Evolutionary conservation across 2,329 filamentous ascomycete species (phyloP).

Genomic region (Aspergillus awamori): DNA sequence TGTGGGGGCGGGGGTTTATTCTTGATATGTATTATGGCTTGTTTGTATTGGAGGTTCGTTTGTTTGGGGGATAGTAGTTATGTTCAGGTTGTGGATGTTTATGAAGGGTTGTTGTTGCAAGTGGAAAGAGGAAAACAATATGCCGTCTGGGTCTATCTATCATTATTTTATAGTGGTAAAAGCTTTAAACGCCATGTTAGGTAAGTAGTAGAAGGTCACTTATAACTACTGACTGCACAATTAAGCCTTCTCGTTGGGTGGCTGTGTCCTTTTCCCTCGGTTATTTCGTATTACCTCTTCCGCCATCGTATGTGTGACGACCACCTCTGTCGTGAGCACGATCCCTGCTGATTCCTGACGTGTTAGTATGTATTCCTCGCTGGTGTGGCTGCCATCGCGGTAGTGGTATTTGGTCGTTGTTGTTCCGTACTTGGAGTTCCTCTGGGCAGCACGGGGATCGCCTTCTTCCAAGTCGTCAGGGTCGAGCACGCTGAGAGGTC

Average conservation of each 20-base stretch:
- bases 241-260: not conserved
- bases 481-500: not conserved
- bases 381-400: slow-evolving; percentile 13
- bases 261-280: no score
- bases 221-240: not conserved
- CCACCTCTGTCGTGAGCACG: slow-evolving; percentile 18
- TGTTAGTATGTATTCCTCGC: slow-evolving; percentile 18
- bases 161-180: no score
- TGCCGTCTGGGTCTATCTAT: no score
- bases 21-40: no score
- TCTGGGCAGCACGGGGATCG: not conserved
- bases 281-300: not conserved
- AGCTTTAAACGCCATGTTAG: no score
- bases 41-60: no score
- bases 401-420: not conserved
- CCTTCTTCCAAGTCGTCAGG: not conserved
- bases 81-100: no score
- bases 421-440: not conserved
- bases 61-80: no score
- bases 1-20: not conserved
- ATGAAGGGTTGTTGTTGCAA: no score
- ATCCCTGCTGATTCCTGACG: slow-evolving; percentile 1
- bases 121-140: no score
- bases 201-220: no score
- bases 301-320: not conserved